phyloP scores from a whole-genome alignment of 2,329 filamentous ascomycete species.

The Acephala macrosclerotiorum region DNA sequence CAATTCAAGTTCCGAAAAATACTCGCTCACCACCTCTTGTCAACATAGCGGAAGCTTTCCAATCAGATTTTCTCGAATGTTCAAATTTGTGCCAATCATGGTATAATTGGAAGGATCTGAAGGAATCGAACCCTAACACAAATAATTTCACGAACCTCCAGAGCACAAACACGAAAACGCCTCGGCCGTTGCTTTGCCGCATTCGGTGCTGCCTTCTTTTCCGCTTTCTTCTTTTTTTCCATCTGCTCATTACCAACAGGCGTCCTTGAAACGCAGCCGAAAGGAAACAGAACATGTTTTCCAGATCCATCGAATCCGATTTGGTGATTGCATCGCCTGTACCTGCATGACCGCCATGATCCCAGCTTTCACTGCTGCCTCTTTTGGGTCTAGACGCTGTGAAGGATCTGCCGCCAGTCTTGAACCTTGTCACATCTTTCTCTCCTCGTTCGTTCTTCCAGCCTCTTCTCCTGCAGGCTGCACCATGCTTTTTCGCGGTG shows the following conservation, averaged over 20 bases:
- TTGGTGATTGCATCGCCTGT: constrained; percentile 6
- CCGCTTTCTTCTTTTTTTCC: background rate
- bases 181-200: background rate
- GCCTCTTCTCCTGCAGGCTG: constrained; percentile 6
- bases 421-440: background rate
- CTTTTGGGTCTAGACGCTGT: background rate
- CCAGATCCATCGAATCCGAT: constrained; percentile 20
- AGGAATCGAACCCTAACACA: constrained; percentile 3
- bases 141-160: background rate
- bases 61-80: background rate
- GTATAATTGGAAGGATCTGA: constrained; percentile 12
- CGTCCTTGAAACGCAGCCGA: constrained; percentile 22
- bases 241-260: background rate
- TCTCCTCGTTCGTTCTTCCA: background rate
- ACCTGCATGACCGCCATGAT: constrained; percentile 19
- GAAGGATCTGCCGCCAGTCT: constrained; percentile 13
- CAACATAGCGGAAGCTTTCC: background rate
- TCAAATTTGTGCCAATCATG: background rate
- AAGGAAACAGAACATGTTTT: constrained; percentile 9
- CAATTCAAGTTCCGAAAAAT: background rate
- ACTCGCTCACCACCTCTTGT: background rate
- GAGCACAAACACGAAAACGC: constrained; percentile 1
- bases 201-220: background rate
- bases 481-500: constrained; percentile 1
- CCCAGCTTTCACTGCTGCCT: constrained; percentile 1